phyloP scores from a whole-genome alignment of 2,329 filamentous ascomycete species.

The Alternaria dauci region DNA sequence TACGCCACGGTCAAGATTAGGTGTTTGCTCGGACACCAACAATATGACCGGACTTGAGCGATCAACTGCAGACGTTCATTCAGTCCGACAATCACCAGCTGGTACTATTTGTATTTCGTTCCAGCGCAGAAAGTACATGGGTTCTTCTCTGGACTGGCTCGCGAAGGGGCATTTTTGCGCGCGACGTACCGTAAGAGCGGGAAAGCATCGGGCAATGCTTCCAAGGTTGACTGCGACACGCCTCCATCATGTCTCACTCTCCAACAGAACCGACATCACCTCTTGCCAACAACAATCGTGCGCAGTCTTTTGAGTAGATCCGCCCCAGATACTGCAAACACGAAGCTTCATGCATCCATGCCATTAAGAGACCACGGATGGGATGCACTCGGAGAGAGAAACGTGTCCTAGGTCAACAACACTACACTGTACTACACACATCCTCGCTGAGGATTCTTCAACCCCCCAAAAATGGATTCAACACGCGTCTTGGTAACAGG shows the following conservation, averaged over 20 bases:
- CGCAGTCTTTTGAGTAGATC: background rate
- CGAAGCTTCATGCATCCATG: background rate
- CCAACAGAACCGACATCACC: background rate
- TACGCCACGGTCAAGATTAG: background rate
- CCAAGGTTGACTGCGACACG: background rate
- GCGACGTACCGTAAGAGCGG: background rate
- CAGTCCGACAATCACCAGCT: background rate
- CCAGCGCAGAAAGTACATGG: background rate
- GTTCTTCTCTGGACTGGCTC: background rate
- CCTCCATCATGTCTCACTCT: background rate
- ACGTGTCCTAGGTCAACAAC: background rate
- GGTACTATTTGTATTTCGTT: background rate
- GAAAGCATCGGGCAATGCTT: background rate
- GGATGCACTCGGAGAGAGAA: background rate
- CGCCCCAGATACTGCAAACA: background rate
- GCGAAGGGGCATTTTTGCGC: background rate
- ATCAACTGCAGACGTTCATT: background rate
- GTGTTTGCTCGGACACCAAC: background rate
- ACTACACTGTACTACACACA: background rate
- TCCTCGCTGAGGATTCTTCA: background rate
- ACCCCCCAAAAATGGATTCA: constrained; percentile 31
- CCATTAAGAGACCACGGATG: background rate
- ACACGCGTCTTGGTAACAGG: constrained; percentile 56
- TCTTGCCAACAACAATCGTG: background rate
- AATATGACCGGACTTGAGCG: background rate